Percentiles rank a stretch among this genome's conserved stretches.
Conservation (phyloP, 441 rosid genomes). For the Capsella rubella region DNA sequence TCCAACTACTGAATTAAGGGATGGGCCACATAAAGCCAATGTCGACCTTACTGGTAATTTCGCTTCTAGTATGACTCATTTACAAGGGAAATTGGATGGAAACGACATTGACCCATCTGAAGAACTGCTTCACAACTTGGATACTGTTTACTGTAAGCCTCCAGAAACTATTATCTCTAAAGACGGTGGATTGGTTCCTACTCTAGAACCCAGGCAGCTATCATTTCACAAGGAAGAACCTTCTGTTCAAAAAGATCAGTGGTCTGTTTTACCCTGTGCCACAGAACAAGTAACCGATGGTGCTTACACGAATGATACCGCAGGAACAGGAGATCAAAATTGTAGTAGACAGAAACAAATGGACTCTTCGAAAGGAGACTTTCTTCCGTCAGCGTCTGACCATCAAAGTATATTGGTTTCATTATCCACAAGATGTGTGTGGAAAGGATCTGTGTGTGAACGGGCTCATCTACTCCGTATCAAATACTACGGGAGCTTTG, state of each 20-base stretch:
- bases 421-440: slow-evolving; percentile 75
- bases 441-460: slow-evolving; percentile 82
- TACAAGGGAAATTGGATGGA: slow-evolving; percentile 48
- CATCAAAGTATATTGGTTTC: slow-evolving; percentile 88
- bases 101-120: slow-evolving; percentile 48
- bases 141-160: slow-evolving; percentile 41
- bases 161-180: slow-evolving; percentile 42
- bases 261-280: slow-evolving; percentile 44
- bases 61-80: slow-evolving; percentile 46
- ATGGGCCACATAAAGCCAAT: slow-evolving; percentile 50
- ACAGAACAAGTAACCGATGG: slow-evolving; percentile 44
- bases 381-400: slow-evolving; percentile 74
- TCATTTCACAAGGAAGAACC: slow-evolving; percentile 44
- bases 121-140: slow-evolving; percentile 41
- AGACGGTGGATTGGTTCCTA: slow-evolving; percentile 46
- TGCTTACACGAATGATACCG: slow-evolving; percentile 39
- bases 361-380: slow-evolving; percentile 68
- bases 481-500: slow-evolving; percentile 80
- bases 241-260: slow-evolving; percentile 45
- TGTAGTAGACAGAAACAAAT: slow-evolving; percentile 52
- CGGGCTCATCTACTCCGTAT: slow-evolving; percentile 74
- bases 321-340: slow-evolving; percentile 47
- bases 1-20: slow-evolving; percentile 47
- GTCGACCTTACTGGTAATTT: slow-evolving; percentile 45
- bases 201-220: slow-evolving; percentile 49